Evolutionary conservation across 2,329 filamentous ascomycete genomes (phyloP).

Genomic region (Pestalotiopsis sp.): DNA sequence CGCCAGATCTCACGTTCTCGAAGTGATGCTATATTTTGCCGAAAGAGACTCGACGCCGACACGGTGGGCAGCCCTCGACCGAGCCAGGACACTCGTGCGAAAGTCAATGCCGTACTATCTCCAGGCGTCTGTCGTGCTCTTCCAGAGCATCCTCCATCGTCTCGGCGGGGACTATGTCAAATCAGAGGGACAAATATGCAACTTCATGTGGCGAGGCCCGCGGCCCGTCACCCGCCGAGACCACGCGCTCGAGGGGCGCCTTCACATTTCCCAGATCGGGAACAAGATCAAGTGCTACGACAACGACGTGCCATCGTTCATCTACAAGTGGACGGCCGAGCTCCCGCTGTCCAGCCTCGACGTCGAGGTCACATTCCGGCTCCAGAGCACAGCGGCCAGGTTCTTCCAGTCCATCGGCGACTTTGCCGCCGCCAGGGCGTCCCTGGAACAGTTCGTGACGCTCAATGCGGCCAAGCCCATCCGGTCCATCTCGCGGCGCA

Average conservation of each 20-base stretch:
- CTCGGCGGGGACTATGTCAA: conserved; percentile 25
- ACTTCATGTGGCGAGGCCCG: conserved; percentile 22
- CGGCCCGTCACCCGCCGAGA: conserved; percentile 22
- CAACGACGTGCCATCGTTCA: conserved; percentile 25
- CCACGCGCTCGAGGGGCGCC: conserved; percentile 29
- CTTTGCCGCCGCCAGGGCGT: conserved; percentile 27
- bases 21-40: conserved; percentile 30
- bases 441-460: conserved; percentile 30
- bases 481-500: conserved; percentile 23
- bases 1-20: conserved; percentile 22
- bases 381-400: conserved; percentile 31
- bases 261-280: conserved; percentile 35
- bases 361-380: conserved; percentile 32
- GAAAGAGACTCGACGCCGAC: conserved; percentile 30
- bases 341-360: conserved; percentile 31
- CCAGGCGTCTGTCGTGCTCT: conserved; percentile 30
- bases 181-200: conserved; percentile 24
- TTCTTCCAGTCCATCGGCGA: conserved; percentile 35
- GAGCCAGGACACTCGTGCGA: conserved; percentile 23
- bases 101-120: conserved; percentile 32
- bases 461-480: conserved; percentile 25
- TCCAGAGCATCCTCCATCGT: conserved; percentile 31
- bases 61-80: conserved; percentile 23
- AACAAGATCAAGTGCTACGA: conserved; percentile 35
- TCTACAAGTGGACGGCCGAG: conserved; percentile 31